Conservation (phyloP, 1,139 yeast genomes). For the Kurtzmaniella natalensis region DNA sequence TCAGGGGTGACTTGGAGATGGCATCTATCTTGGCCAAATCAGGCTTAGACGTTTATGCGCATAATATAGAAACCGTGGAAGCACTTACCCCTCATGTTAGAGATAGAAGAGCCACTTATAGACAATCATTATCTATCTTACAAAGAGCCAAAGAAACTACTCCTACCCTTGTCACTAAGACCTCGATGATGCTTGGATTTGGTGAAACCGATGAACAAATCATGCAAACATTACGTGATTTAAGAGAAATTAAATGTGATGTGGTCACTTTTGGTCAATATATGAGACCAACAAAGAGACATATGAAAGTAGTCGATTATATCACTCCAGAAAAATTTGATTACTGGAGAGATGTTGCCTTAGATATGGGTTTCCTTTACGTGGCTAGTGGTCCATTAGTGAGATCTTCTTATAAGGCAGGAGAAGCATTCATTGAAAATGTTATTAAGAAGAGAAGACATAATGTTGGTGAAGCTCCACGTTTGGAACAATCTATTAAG, state of each 20-base stretch:
- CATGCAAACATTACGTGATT: conserved; percentile 65
- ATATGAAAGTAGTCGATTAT: conserved; percentile 96
- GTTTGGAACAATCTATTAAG: conserved; percentile 25
- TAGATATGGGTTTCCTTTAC: conserved; percentile 87
- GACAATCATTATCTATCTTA: conserved; percentile 79
- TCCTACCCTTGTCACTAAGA: conserved; percentile 80
- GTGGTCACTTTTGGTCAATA: conserved; percentile 98
- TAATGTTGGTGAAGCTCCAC: conserved; percentile 43
- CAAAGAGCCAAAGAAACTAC: conserved; percentile 74
- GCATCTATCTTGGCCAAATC: conserved; percentile 76
- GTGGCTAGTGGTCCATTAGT: conserved; percentile 98
- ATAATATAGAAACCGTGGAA: conserved; percentile 94
- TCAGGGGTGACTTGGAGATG: conserved; percentile 82
- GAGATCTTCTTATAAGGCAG: conserved; percentile 95
- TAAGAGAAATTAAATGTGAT: conserved; percentile 76
- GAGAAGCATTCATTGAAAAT: conserved; percentile 95
- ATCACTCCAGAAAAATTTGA: conserved; percentile 94
- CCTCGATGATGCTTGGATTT: conserved; percentile 93
- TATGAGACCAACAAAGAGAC: conserved; percentile 98
- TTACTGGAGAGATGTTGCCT: conserved; percentile 84
- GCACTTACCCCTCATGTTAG: conserved; percentile 91
- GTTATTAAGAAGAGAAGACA: conserved; percentile 73
- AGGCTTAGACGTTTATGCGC: conserved; percentile 96
- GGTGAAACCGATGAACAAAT: conserved; percentile 95
- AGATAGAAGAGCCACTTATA: conserved; percentile 93